Evolutionary conservation across 768 basidiomycete species (phyloP).

Genomic region (Mycena belliarum): DNA sequence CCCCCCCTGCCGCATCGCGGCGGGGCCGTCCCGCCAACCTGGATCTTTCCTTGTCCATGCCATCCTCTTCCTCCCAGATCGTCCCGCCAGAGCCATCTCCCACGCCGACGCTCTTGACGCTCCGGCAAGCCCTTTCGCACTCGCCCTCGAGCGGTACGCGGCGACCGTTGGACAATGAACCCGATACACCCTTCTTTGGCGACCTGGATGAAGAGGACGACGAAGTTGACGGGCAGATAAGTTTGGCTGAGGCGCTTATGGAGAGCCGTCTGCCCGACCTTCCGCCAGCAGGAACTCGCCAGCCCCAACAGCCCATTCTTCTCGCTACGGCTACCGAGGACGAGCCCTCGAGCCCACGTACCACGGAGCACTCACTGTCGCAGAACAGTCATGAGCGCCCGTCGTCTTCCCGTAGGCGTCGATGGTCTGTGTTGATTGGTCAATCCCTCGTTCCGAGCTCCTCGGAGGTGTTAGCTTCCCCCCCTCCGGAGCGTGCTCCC

Average conservation of each 20-base stretch:
- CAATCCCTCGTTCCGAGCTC: slow-evolving; percentile 30
- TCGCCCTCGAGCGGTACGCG: slow-evolving; percentile 36
- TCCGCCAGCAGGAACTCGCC: slow-evolving; percentile 68
- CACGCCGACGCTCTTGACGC: slow-evolving; percentile 60
- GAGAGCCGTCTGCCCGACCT: slow-evolving; percentile 79
- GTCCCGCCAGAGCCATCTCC: slow-evolving; percentile 56
- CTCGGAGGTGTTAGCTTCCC: slow-evolving; percentile 25
- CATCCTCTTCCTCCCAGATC: slow-evolving; percentile 25
- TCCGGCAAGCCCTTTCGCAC: slow-evolving; percentile 62
- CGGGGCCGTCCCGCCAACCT: slow-evolving; percentile 69
- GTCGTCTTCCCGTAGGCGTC: slow-evolving; percentile 52
- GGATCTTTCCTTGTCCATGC: slow-evolving; percentile 52
- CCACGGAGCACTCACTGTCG: slow-evolving; percentile 43
- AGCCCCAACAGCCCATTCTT: slow-evolving; percentile 69
- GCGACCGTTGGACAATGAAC: slow-evolving; percentile 28
- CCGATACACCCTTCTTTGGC: slow-evolving; percentile 41
- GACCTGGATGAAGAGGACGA: slow-evolving; percentile 65
- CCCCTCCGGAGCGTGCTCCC: slow-evolving; percentile 28
- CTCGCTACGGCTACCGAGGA: slow-evolving; percentile 47
- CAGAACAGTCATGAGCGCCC: slow-evolving; percentile 33
- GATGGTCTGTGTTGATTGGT: slow-evolving; percentile 72
- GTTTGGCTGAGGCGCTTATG: slow-evolving; percentile 69
- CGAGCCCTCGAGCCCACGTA: slow-evolving; percentile 47
- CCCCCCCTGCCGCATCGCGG: slow-evolving; percentile 33
- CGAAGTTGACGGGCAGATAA: slow-evolving; percentile 63